A percentile compares a stretch with the other conserved stretches of the same genome.
Conservation (phyloP, 371 early-diverging fungal species). For the Massospora cicadina region DNA sequence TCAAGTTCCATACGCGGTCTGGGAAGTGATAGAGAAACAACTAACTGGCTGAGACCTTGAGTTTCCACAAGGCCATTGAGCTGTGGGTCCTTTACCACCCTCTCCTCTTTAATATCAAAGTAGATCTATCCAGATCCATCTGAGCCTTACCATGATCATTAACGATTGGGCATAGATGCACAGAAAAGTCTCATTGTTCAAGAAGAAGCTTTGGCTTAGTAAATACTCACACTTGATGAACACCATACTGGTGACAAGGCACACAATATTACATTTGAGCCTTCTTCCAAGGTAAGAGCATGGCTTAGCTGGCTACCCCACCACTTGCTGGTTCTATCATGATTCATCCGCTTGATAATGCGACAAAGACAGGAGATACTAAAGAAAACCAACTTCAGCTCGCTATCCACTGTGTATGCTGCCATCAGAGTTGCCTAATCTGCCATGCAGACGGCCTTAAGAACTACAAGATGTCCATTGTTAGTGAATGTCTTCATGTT, state of each 20-base stretch:
- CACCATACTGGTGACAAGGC: not conserved
- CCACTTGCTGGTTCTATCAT: no score
- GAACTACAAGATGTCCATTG: not conserved
- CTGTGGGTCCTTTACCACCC: not conserved
- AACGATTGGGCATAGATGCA: no score
- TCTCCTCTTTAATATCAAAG: not conserved
- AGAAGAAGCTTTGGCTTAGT: not conserved
- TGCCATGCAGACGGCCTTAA: not conserved
- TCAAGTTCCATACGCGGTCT: no score
- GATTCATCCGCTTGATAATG: not conserved
- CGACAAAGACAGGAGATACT: not conserved
- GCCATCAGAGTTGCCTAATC: not conserved
- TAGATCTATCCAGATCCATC: not conserved
- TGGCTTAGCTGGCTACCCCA: not conserved
- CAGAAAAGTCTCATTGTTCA: no score
- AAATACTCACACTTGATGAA: not conserved
- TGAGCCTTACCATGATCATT: not conserved
- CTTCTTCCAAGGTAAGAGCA: not conserved
- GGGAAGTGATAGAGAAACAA: no score
- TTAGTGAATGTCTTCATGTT: not conserved
- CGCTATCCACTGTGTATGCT: not conserved
- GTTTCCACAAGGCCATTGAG: not conserved
- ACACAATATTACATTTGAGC: not conserved
- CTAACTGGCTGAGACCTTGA: not conserved
- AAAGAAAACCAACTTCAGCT: not conserved